Base-by-base conservation (phyloP, 192 early-diverging fungal species). In the Kappamyces sp. region DNA sequence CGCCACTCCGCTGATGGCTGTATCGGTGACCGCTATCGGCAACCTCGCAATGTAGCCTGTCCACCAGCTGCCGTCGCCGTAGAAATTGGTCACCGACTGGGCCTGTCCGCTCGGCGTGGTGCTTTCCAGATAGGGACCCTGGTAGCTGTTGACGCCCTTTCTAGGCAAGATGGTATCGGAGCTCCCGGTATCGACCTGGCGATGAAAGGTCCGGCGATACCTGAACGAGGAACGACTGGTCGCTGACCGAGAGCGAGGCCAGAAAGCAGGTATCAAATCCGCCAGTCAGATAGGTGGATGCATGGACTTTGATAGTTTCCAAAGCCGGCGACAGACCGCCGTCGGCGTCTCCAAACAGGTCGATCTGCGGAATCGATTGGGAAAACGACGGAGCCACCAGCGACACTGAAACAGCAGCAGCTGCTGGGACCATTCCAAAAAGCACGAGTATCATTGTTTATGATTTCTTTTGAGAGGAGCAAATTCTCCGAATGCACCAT, bases 61-160 rank as follows among this genome's bases (percentile, higher is more conserved):
- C 57, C 57, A 59, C 12, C 12, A 47, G 1, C 44, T 47, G 5
- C 57, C 57, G 37, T 59, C 57, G 6, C 57, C 57, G 49, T 59
- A 59, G 5, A 33, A 36, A 3, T 13, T 33, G 5, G 33, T 5
- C 23, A 23, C 23, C 23, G 23, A 23, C 13, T n/a, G 33, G 3
- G 41, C 38, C 38, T 13, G 33, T 31, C 38, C 39, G 5, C 44
- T 15, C 3, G 3, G 10, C 23, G 23, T 23, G 9, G 5, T 41
- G 40, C 34, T 36, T 3, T 31, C n/a, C 23, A 59, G 31, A 12
- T 43, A 37, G 32, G 57, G 43, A 3, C 57, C 57, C 8, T 47
- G 46, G 43, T 59, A 59, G 57, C 35, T 34, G 32, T 59, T 59
- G 12, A 59, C 35, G 3, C 57, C 57, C 2, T 36, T 35, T 32